phyloP scores from a whole-genome alignment of 768 basidiomycete species.

The Trametes cinnabarina region DNA sequence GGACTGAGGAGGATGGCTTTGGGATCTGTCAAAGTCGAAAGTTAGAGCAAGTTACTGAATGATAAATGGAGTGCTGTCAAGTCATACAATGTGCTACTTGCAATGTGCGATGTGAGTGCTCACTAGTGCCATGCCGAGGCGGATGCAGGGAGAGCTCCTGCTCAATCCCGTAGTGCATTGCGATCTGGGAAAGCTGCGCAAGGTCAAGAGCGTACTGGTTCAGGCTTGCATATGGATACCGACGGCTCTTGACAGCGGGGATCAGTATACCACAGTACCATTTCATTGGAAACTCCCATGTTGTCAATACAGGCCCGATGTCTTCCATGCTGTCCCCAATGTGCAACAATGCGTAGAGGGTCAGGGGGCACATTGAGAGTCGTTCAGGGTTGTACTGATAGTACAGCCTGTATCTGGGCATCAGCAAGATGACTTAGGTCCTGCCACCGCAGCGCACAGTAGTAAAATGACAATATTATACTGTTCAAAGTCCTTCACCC shows the following conservation, averaged over 20 bases:
- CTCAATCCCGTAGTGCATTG: no score
- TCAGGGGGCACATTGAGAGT: conserved; percentile 30
- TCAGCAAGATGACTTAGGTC: no score
- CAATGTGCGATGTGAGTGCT: no score
- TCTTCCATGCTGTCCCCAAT: conserved; percentile 29
- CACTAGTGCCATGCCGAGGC: no score
- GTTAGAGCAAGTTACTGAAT: not conserved
- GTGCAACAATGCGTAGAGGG: conserved; percentile 34
- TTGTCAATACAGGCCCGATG: conserved; percentile 25
- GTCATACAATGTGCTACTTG: no score
- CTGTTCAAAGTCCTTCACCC: conserved; percentile 41
- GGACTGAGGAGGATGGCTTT: not conserved
- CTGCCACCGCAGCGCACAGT: no score
- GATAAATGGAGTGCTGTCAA: no score
- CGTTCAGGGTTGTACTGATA: conserved; percentile 28
- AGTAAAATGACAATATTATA: conserved; percentile 19
- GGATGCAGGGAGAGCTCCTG: no score
- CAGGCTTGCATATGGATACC: conserved; percentile 21
- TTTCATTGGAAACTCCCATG: conserved; percentile 34
- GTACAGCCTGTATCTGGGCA: conserved; percentile 16
- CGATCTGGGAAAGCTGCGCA: no score
- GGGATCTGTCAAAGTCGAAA: not conserved
- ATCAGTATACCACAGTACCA: conserved; percentile 25
- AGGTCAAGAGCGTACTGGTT: conserved; percentile 8
- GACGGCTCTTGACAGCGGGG: conserved; percentile 23